Evolutionary conservation across 2,329 filamentous ascomycete genomes (phyloP).

Genomic region (Penicillium rolfsii): DNA sequence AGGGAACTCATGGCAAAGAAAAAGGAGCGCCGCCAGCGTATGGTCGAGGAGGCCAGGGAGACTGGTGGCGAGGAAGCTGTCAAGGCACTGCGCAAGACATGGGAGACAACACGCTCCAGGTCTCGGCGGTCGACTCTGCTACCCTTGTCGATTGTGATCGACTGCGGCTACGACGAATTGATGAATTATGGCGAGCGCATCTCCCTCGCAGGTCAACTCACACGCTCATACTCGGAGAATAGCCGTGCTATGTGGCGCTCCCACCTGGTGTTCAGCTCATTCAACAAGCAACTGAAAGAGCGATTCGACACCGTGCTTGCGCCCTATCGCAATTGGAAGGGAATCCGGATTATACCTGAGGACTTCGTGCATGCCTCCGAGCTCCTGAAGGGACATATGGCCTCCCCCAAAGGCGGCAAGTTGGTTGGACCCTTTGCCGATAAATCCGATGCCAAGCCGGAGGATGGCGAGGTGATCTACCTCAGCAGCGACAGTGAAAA

Average conservation of each 20-base stretch:
- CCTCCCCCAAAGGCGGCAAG: slow-evolving; percentile 56
- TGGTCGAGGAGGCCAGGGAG: slow-evolving; percentile 40
- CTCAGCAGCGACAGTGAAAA: slow-evolving; percentile 89
- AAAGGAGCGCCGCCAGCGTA: slow-evolving; percentile 53
- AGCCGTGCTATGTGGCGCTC: slow-evolving; percentile 66
- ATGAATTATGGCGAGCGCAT: slow-evolving; percentile 87
- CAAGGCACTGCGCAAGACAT: slow-evolving; percentile 33
- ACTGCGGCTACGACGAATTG: slow-evolving; percentile 88
- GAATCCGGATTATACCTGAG: slow-evolving; percentile 70
- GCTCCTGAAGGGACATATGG: slow-evolving; percentile 71
- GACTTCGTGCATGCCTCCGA: slow-evolving; percentile 73
- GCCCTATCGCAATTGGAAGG: slow-evolving; percentile 78
- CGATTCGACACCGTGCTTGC: slow-evolving; percentile 79
- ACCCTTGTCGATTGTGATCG: slow-evolving; percentile 79
- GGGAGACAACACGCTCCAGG: slow-evolving; percentile 30
- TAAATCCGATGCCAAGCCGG: slow-evolving; percentile 34
- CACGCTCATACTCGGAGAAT: slow-evolving; percentile 88
- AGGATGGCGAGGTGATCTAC: slow-evolving; percentile 73
- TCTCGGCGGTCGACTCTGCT: slow-evolving; percentile 57
- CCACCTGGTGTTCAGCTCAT: slow-evolving; percentile 77
- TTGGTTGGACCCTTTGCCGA: slow-evolving; percentile 63
- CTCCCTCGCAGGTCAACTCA: slow-evolving; percentile 81
- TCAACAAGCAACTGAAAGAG: slow-evolving; percentile 71
- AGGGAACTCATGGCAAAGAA: slow-evolving; percentile 60
- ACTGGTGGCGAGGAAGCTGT: slow-evolving; percentile 31